These are phyloP conservation scores for Phlebiopsis flavidoalba DNA, from an alignment of 768 basidiomycete genomes.

Conservation along the genomic window DNA sequence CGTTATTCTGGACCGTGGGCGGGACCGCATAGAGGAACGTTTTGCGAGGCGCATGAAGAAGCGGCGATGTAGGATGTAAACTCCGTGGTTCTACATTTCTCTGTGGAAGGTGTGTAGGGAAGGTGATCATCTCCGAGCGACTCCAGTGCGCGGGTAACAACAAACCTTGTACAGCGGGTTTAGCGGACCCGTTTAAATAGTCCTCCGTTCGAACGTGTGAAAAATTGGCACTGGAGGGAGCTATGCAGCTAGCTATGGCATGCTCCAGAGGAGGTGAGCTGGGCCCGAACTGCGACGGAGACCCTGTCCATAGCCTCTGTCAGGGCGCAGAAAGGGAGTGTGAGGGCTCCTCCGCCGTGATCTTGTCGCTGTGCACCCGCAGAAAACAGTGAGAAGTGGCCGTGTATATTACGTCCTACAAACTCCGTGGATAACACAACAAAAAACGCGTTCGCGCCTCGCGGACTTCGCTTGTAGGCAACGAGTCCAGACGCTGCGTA, in stretches of 20 bases:
- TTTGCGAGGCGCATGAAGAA: background rate
- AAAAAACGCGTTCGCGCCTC: background rate
- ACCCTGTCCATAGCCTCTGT: background rate
- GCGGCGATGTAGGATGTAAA: background rate
- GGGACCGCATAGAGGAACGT: background rate
- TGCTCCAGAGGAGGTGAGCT: background rate
- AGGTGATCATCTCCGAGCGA: background rate
- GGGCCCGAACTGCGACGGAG: background rate
- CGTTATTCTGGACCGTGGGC: background rate
- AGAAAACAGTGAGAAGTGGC: background rate
- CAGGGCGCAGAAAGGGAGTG: background rate
- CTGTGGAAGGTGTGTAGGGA: background rate
- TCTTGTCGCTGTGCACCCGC: background rate
- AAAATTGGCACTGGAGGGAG: background rate
- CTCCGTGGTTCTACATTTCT: background rate
- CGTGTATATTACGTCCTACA: background rate
- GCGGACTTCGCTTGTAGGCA: background rate
- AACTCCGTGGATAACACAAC: background rate
- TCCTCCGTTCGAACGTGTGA: background rate
- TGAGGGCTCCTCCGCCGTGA: background rate
- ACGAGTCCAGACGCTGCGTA: background rate
- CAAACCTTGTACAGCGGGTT: background rate
- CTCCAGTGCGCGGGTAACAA: background rate
- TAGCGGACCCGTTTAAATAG: background rate
- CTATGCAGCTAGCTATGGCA: background rate